Base-by-base conservation (phyloP, 169 alveolate species). In the Plasmodium ovale region DNA sequence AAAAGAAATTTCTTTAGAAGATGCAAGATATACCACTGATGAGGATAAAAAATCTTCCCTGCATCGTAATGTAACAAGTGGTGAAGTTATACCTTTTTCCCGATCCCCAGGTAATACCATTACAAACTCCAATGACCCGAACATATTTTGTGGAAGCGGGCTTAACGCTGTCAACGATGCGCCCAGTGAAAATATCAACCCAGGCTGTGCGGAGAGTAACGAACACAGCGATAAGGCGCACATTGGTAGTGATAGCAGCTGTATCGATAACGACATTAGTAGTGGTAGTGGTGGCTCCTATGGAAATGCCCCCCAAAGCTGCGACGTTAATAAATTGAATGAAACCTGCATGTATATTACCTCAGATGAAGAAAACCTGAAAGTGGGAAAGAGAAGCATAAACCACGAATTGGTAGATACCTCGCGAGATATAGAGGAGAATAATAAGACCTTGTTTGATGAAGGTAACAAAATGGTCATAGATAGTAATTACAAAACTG, bases 281-380 rank as follows among this genome's bases (percentile, higher is more conserved):
- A 77, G 37, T 49, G 62, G 44, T 53, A 44, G 77, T 42, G 59
- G 59, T 42, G 88, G 62, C 44, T 62, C 62, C 59, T 67, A 31
- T 67, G n/a, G n/a, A n/a, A 77, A 9, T 4, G 88, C 59, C n/a
- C 77, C 59, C 7, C 59, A 77, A 77, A 44, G 2, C 10, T 62
- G 42, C 31, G 88, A 77, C 10, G 47, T 77, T n/a, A 60, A 77
- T 53, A 60, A 60, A 77, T 68, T 77, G 35, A 77, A 77, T 77
- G 77, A 49, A n/a, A 77, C 88, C 14, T 77, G 74, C 62, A 60
- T 77, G 29, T 77, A 77, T 77, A 51, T 77, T 77, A 64, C 74
- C 65, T 77, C 88, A 77, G 88, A 77, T 62, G 88, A 77, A 77
- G 88, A 62, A 23, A 9, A 27, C 19, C 25, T 54, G 9, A 56